Base-by-base conservation (phyloP, 2,329 filamentous ascomycete genomes). In the Hymenoscyphus salicellus region DNA sequence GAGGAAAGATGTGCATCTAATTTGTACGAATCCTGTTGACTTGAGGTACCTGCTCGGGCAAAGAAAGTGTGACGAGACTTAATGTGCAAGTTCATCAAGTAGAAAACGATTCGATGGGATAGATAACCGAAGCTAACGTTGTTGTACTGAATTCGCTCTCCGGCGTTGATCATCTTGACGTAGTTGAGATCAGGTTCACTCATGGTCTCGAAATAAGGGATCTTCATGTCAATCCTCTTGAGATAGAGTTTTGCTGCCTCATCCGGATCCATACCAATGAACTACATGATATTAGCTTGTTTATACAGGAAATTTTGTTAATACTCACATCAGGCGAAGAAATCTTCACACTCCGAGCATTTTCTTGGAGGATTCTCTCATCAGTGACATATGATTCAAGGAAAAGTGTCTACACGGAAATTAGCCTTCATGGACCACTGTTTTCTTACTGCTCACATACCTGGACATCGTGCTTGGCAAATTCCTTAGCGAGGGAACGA, bases 91-190 rank as follows among this genome's bases (percentile, higher is more conserved):
- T 99, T 99, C 74, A 97, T 91, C 57, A 99, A 86, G 77, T 98
- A 99, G 79, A 99, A 99, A 63, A 99, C 94, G 70, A 99, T 99
- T 66, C 95, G 88, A 76, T 99, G 93, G 0, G 93, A 96, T 36
- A 99, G 84, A 75, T 99, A 99, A 72, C 93, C 94, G 77, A 99
- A 98, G 74, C 90, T 93, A 76, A 95, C 91, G 71, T 98, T 97
- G 80, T 99, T 99, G 78, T 98, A 94, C 72, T 94, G 90, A 74
- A 99, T 90, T 70, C 92, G 88, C 74, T 94, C 88, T 55, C 95
- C 95, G 7, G 95, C 95, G 72, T 99, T 99, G 76, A 98, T 96
- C 94, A 99, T 97, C 81, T 97, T 97, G 80, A 99, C 94, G 79
- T 94, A 99, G 76, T 98, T 97, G 68, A 99, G 84, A 70, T 98